phyloP scores from a whole-genome alignment of 257 asterid genomes.

The Penstemon davidsonii region DNA sequence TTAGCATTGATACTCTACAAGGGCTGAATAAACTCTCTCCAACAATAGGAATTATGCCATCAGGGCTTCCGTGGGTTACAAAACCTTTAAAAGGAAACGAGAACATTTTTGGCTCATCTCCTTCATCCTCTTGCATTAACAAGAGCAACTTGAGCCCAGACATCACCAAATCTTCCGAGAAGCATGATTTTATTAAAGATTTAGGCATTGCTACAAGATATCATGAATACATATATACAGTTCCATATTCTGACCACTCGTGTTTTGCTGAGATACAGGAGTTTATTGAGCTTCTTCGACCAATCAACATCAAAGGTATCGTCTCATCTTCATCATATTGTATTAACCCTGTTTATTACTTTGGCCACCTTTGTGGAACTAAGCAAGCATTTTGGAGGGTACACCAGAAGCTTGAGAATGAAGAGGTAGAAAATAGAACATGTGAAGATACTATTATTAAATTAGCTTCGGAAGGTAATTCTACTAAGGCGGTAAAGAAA shows the following conservation, averaged over 20 bases:
- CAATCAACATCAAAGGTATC: slow-evolving; percentile 62
- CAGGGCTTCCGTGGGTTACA: slow-evolving; percentile 81
- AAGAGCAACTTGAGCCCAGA: slow-evolving; percentile 18
- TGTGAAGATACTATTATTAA: slow-evolving; percentile 32
- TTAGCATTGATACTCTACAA: slow-evolving; percentile 68
- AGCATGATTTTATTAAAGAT: slow-evolving; percentile 29
- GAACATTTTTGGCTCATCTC: slow-evolving; percentile 34
- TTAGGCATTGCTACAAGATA: slow-evolving; percentile 29
- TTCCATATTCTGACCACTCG: slow-evolving; percentile 87
- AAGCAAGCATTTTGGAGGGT: slow-evolving; percentile 54
- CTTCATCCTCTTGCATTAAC: slow-evolving; percentile 23
- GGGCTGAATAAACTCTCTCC: slow-evolving; percentile 55
- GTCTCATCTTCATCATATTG: slow-evolving; percentile 56
- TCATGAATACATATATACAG: slow-evolving; percentile 51
- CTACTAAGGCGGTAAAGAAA: slow-evolving; percentile 37
- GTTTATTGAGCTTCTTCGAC: slow-evolving; percentile 68
- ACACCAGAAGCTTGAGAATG: slow-evolving; percentile 36
- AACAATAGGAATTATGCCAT: slow-evolving; percentile 86
- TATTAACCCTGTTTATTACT: slow-evolving; percentile 60
- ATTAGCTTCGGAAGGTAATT: slow-evolving; percentile 26
- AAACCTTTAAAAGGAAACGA: slow-evolving; percentile 30
- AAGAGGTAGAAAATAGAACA: slow-evolving; percentile 30
- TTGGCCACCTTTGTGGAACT: slow-evolving; percentile 55
- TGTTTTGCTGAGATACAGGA: slow-evolving; percentile 80
- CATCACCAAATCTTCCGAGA: slow-evolving; percentile 23